A percentile compares a stretch with the other conserved stretches of the same genome.
Evolutionary conservation across 169 alveolate species (phyloP).

Genomic region (Toxoplasma gondii): DNA sequence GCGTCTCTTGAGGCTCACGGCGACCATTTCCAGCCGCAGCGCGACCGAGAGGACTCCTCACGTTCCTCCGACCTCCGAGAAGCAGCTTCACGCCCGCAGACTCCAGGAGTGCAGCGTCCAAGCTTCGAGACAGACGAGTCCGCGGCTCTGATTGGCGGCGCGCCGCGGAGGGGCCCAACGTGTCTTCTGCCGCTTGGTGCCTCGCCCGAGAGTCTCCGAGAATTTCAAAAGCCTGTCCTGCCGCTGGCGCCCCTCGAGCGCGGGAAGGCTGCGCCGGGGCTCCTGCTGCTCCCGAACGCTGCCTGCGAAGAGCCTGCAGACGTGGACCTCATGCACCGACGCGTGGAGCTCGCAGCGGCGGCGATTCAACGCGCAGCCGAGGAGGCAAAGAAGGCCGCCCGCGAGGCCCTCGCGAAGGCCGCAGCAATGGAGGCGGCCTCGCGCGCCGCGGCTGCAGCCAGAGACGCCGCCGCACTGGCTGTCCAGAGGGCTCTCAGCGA

Average conservation of each 20-base stretch:
- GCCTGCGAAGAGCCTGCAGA: neutral
- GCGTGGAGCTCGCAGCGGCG: neutral
- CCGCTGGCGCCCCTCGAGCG: neutral
- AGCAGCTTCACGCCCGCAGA: too few species aligned
- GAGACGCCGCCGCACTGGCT: slow-evolving; percentile 34
- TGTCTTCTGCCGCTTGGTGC: too few species aligned
- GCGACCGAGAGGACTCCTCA: too few species aligned
- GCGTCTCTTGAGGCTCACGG: too few species aligned
- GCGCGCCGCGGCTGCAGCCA: slow-evolving; percentile 36
- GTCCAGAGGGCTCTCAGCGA: neutral
- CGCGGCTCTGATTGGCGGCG: too few species aligned
- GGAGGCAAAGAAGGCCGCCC: slow-evolving; percentile 52
- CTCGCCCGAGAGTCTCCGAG: too few species aligned
- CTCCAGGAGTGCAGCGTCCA: too few species aligned
- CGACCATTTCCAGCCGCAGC: too few species aligned
- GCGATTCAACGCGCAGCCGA: slow-evolving; percentile 50
- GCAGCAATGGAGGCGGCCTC: slow-evolving; percentile 58
- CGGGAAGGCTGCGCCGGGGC: neutral
- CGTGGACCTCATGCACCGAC: slow-evolving; percentile 5
- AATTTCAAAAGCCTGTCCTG: neutral
- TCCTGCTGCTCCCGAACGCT: neutral
- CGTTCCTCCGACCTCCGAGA: too few species aligned
- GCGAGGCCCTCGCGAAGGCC: slow-evolving; percentile 47
- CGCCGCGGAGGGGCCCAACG: too few species aligned
- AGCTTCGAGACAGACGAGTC: too few species aligned